Percentiles rank a stretch among this genome's conserved stretches.
Conservation (phyloP, 768 basidiomycete genomes). For the Leucocoprinus leucothites region DNA sequence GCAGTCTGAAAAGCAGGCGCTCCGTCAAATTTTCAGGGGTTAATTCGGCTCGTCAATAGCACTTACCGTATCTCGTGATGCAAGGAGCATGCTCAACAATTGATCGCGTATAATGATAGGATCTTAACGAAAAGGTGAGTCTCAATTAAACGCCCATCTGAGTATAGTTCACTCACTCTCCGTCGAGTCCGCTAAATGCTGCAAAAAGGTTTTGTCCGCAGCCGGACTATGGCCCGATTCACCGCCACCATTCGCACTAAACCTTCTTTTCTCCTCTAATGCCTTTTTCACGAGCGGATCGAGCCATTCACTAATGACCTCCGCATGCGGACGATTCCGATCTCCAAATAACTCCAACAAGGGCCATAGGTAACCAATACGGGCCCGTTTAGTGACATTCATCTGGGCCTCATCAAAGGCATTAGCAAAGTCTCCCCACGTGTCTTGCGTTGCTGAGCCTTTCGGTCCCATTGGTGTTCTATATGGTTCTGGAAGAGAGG, state of each 20-base stretch:
- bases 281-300: conserved; percentile 61
- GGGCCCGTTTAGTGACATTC: conserved; percentile 44
- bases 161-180: conserved; percentile 41
- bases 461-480: conserved; percentile 47
- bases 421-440: conserved; percentile 58
- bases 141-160: not conserved
- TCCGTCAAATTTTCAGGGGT: not conserved
- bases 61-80: conserved; percentile 74
- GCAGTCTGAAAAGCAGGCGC: conserved; percentile 47
- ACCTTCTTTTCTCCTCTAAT: conserved; percentile 40
- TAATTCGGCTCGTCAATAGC: not conserved
- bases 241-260: conserved; percentile 26
- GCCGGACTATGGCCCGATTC: conserved; percentile 23
- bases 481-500: conserved; percentile 47
- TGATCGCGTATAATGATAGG: conserved; percentile 69
- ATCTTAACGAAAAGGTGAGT: conserved; percentile 38
- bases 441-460: conserved; percentile 56
- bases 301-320: conserved; percentile 54
- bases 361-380: conserved; percentile 59
- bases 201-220: conserved; percentile 59
- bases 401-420: conserved; percentile 60
- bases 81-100: conserved; percentile 72
- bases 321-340: conserved; percentile 43
- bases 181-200: conserved; percentile 65
- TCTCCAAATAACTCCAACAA: conserved; percentile 58